A percentile compares a stretch with the other conserved stretches of the same genome.
Evolutionary conservation across 2,329 filamentous ascomycete species (phyloP).

Genomic region (Fusarium sacchari): DNA sequence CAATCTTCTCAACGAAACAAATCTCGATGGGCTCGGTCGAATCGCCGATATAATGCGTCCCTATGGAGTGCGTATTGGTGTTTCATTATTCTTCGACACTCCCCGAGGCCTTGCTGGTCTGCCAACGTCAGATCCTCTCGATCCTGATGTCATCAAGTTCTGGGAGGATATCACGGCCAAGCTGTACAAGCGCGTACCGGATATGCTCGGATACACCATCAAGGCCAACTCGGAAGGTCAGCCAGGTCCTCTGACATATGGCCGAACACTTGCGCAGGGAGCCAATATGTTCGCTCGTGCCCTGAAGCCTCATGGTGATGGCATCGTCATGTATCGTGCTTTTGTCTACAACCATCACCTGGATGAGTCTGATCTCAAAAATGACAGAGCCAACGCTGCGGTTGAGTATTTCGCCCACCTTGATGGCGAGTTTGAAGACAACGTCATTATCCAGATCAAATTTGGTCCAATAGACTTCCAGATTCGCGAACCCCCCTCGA

Average conservation of each 20-base stretch:
- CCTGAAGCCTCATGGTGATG: neutral
- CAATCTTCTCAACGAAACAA: neutral
- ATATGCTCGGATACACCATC: neutral
- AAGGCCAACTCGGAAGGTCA: neutral
- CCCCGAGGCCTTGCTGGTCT: neutral
- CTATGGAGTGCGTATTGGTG: neutral
- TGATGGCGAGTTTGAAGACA: neutral
- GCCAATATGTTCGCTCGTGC: neutral
- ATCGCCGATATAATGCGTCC: neutral
- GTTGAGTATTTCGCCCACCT: neutral
- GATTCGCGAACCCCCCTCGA: neutral
- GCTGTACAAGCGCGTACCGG: neutral
- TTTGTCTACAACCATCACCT: neutral
- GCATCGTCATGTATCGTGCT: neutral
- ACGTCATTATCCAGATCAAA: neutral
- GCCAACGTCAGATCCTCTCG: neutral
- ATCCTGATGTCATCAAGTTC: neutral
- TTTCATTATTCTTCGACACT: neutral
- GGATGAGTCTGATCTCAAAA: neutral
- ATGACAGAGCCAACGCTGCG: neutral
- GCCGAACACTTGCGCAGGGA: neutral
- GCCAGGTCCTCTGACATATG: neutral
- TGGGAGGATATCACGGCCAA: neutral
- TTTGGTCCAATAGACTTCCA: neutral
- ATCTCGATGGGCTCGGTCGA: neutral